Conservation (phyloP, 768 basidiomycete species). For the Lentinula lateritia region DNA sequence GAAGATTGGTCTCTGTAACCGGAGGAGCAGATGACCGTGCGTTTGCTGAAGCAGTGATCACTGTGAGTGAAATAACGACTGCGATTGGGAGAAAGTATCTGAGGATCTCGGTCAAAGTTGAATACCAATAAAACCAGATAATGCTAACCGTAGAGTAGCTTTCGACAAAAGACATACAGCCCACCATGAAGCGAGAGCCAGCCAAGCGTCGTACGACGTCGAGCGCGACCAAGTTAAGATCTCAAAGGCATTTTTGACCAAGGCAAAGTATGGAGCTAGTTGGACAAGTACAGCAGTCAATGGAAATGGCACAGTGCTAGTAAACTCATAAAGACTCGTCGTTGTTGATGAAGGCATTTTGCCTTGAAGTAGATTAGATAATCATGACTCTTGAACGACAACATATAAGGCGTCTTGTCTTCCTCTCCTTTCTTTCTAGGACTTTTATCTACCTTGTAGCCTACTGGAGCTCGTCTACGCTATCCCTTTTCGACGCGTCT, state of each 20-base stretch:
- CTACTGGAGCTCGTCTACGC: neutral
- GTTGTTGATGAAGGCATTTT: neutral
- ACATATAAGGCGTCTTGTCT: neutral
- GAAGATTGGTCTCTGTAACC: slow-evolving; percentile 52
- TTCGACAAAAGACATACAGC: slow-evolving; percentile 59
- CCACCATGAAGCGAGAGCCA: slow-evolving; percentile 75
- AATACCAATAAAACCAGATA: slow-evolving; percentile 3
- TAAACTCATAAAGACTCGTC: slow-evolving; percentile 32
- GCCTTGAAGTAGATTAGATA: neutral
- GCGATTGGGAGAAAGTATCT: slow-evolving; percentile 59
- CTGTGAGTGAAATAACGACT: slow-evolving; percentile 32
- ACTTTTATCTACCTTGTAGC: slow-evolving; percentile 17
- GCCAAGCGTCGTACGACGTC: slow-evolving; percentile 55
- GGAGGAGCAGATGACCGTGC: slow-evolving; percentile 18
- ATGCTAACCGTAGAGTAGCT: slow-evolving; percentile 39
- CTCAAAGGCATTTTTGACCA: slow-evolving; percentile 36
- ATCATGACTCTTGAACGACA: neutral
- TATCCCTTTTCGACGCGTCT: slow-evolving; percentile 13
- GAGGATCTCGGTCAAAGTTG: neutral
- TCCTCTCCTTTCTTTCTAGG: slow-evolving; percentile 18
- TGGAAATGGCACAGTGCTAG: slow-evolving; percentile 55
- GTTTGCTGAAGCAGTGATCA: slow-evolving; percentile 20
- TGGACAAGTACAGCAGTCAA: slow-evolving; percentile 56
- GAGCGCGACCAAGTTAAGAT: slow-evolving; percentile 50
- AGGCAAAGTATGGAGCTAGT: slow-evolving; percentile 50